These are phyloP conservation scores for Dentiscutata heterogama DNA, from an alignment of 371 early-diverging fungal species.

Conservation along the genomic window DNA sequence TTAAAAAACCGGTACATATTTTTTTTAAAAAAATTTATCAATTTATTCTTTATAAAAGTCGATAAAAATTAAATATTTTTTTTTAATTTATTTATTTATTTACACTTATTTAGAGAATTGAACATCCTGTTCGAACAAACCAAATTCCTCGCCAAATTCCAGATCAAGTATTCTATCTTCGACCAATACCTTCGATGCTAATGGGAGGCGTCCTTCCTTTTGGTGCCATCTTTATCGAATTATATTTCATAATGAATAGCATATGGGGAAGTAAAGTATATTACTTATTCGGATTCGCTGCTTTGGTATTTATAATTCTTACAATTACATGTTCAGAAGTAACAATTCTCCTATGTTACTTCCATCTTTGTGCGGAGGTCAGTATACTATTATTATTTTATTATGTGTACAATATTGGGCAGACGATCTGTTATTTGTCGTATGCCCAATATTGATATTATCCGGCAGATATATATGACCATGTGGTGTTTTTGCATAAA, in stretches of 20 bases:
- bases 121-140: constrained; percentile 89
- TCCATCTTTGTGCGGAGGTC: constrained; percentile 88
- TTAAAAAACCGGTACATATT: constrained; percentile 72
- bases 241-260: constrained; percentile 88
- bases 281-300: constrained; percentile 91
- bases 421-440: too few species aligned
- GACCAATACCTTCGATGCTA: constrained; percentile 76
- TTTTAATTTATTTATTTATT: constrained; percentile 8
- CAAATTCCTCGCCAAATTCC: constrained; percentile 97
- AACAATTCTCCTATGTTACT: constrained; percentile 90
- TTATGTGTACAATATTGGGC: too few species aligned
- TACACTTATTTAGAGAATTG: constrained; percentile 62
- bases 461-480: too few species aligned
- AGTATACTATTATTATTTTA: neutral
- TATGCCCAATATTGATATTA: too few species aligned
- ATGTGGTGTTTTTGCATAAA: too few species aligned
- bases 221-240: constrained; percentile 89
- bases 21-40: neutral
- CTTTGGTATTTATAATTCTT: constrained; percentile 82
- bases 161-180: constrained; percentile 82
- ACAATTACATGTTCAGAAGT: constrained; percentile 86
- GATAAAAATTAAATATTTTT: neutral
- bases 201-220: constrained; percentile 92
- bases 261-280: constrained; percentile 88
- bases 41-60: neutral